phyloP scores from a whole-genome alignment of 106 monocot genomes.

The Gastrodia elata region DNA sequence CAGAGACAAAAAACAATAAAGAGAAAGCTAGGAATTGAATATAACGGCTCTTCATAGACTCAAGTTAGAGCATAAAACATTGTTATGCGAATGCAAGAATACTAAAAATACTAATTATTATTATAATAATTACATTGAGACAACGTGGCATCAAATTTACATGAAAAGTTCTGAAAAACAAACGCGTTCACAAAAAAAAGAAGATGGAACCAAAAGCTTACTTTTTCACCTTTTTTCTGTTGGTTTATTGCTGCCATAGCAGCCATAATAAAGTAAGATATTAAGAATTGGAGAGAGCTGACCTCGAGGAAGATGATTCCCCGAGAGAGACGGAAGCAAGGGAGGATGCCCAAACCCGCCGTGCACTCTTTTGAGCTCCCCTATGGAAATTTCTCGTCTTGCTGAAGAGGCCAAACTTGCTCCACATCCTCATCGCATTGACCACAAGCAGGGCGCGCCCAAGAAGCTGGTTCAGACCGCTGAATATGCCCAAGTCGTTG shows the following conservation, averaged over 20 bases:
- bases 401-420: slow-evolving; percentile 49
- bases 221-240: no score
- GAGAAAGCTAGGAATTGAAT: neutral
- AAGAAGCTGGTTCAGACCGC: slow-evolving; percentile 45
- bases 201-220: neutral
- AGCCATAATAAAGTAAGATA: neutral
- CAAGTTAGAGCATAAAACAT: neutral
- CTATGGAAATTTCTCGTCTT: slow-evolving; percentile 59
- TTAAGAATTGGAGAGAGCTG: slow-evolving; percentile 9
- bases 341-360: slow-evolving; percentile 80
- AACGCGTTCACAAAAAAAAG: neutral
- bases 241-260: neutral
- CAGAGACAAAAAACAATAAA: no score
- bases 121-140: slow-evolving; percentile 3
- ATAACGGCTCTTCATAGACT: neutral
- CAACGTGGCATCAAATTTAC: neutral
- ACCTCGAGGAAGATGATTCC: slow-evolving; percentile 37
- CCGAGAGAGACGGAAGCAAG: slow-evolving; percentile 80
- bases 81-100: neutral
- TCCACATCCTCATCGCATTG: slow-evolving; percentile 53
- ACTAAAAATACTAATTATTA: no score
- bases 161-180: neutral
- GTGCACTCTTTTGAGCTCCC: slow-evolving; percentile 68
- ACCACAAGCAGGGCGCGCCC: slow-evolving; percentile 34
- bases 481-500: slow-evolving; percentile 45